Evolutionary conservation across 1,139 yeast species (phyloP).

Genomic region (Kurtzmaniella natalensis): DNA sequence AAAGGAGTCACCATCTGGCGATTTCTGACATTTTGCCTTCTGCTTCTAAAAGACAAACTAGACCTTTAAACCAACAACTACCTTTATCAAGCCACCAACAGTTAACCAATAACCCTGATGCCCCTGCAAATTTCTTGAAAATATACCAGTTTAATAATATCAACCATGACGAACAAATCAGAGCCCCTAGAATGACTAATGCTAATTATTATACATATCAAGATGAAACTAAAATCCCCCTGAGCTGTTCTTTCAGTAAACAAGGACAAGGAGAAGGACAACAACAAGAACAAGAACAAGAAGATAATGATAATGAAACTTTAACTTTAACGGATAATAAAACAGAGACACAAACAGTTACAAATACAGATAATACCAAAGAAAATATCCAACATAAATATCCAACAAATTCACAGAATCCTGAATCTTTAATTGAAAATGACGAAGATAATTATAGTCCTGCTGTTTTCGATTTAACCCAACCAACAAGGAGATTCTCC

Average conservation of each 20-base stretch:
- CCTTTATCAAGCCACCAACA: slow-evolving; percentile 5
- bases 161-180: slow-evolving; percentile 41
- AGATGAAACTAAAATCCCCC: slow-evolving; percentile 9
- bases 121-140: neutral
- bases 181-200: slow-evolving; percentile 40
- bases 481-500: slow-evolving; percentile 29
- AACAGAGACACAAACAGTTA: neutral
- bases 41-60: slow-evolving; percentile 1
- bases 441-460: slow-evolving; percentile 25
- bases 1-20: slow-evolving; percentile 16
- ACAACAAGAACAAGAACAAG: neutral
- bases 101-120: neutral
- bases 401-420: too few species aligned
- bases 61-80: slow-evolving; percentile 5
- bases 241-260: neutral
- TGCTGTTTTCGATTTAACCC: slow-evolving; percentile 37
- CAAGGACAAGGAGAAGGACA: slow-evolving; percentile 2
- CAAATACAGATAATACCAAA: neutral
- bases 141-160: slow-evolving; percentile 17
- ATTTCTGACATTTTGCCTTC: slow-evolving; percentile 30
- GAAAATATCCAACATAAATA: slow-evolving; percentile 1
- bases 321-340: neutral
- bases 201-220: slow-evolving; percentile 23
- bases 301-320: neutral
- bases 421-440: too few species aligned